Evolutionary conservation across 2,329 filamentous ascomycete genomes (phyloP).

Genomic region (Trichoderma guizhouense): DNA sequence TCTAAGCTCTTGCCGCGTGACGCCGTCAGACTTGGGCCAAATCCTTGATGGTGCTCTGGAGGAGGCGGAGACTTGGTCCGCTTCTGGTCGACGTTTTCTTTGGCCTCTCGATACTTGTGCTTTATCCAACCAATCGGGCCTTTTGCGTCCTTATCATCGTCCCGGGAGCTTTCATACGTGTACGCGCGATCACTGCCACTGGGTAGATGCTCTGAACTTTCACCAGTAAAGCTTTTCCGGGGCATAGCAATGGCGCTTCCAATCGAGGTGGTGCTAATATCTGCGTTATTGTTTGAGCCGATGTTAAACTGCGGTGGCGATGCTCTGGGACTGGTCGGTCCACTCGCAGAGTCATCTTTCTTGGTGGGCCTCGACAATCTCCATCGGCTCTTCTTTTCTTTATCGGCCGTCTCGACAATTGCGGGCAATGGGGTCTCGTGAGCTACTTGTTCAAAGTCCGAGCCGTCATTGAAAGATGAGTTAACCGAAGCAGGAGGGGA

Average conservation of each 20-base stretch:
- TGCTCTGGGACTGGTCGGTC: conserved; percentile 37
- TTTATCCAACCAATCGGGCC: conserved; percentile 58
- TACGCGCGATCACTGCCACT: conserved; percentile 39
- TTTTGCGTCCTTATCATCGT: conserved; percentile 50
- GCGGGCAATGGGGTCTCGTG: conserved; percentile 51
- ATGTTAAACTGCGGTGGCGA: conserved; percentile 45
- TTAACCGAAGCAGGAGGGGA: conserved; percentile 76
- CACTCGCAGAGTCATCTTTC: conserved; percentile 51
- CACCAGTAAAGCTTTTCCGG: conserved; percentile 49
- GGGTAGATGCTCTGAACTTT: conserved; percentile 46
- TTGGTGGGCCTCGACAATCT: conserved; percentile 63
- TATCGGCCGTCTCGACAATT: conserved; percentile 43
- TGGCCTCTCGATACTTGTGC: conserved; percentile 58
- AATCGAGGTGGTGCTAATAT: conserved; percentile 65
- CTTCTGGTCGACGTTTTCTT: conserved; percentile 53
- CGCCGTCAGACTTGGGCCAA: conserved; percentile 31
- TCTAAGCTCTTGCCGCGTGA: conserved; percentile 49
- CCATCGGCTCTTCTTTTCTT: conserved; percentile 66
- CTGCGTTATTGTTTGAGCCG: conserved; percentile 62
- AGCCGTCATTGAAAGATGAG: conserved; percentile 76
- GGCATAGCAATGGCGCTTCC: conserved; percentile 55
- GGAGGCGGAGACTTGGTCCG: conserved; percentile 55
- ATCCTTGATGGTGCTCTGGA: conserved; percentile 27
- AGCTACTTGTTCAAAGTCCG: conserved; percentile 66
- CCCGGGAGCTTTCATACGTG: conserved; percentile 38